Evolutionary conservation across 371 early-diverging fungal genomes (phyloP), one percentile per base, ranked within the genome.

Genomic region (Mortierella sp.): DNA sequence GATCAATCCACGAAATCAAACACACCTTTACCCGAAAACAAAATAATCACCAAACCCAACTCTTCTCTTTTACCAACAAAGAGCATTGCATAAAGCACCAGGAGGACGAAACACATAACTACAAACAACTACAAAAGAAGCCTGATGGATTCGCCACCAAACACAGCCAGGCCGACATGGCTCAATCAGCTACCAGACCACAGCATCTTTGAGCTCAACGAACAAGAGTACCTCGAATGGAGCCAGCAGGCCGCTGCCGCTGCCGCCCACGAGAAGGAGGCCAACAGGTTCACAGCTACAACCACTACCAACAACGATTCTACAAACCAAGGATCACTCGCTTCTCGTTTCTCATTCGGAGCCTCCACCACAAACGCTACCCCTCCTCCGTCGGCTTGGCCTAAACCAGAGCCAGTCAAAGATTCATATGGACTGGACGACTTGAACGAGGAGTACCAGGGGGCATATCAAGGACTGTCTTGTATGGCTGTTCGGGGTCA

Each of bases 171-270:
- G 43, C 77, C 75, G 16, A 82, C 86, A 18, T 85, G 86, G 86
- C 80, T 85, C 29, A 85, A 85, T 79, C 86, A 85, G 49, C 51
- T 85, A 18, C 86, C 86, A 1, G 73, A 77, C 32, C 82, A 81
- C 38, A 85, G 86, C 74, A 82, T 85, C 74, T 85, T 85, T 75
- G 82, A 85, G 8, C 75, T 85, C 60, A 79, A 85, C 79, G 86
- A 85, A 49, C 74, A 79, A 71, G 86, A 85, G 77, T 85, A 85
- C 41, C n/a, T 72, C 49, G 79, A 81, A 82, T 85, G 86, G 86
- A 56, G 75, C 8, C 75, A 77, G 44, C 81, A 71, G 55, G 35
- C 63, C 6, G 35, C 7, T 18, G 63, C 63, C 4, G 63, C 63
- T 2, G 21, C 29, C 6, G 38, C 63, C 35, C 38, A 63, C 18